These are phyloP conservation scores for Cryphonectria parasitica DNA, from an alignment of 2,329 filamentous ascomycete genomes.

Conservation along the genomic window DNA sequence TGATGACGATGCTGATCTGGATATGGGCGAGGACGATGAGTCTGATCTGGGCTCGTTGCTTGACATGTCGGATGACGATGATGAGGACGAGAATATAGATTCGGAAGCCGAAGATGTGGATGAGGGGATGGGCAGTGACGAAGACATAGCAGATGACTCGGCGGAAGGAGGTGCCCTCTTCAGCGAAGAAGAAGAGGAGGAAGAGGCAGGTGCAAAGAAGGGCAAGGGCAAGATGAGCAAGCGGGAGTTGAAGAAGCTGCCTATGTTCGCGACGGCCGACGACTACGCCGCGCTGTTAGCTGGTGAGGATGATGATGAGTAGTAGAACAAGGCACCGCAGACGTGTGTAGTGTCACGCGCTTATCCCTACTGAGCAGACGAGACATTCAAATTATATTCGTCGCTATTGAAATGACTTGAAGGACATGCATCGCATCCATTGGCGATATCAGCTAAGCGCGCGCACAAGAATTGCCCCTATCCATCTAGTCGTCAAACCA, in stretches of 20 bases:
- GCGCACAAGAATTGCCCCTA: not conserved
- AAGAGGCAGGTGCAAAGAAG: slow-evolving; percentile 40
- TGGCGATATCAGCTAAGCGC: not conserved
- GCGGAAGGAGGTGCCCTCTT: slow-evolving; percentile 59
- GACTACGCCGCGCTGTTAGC: slow-evolving; percentile 89
- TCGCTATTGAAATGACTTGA: not conserved
- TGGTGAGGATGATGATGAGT: slow-evolving; percentile 63
- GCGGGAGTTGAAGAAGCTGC: slow-evolving; percentile 85
- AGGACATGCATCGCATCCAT: not conserved
- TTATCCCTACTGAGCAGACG: not conserved
- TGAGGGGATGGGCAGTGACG: slow-evolving; percentile 45
- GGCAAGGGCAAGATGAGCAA: slow-evolving; percentile 62
- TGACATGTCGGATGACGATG: slow-evolving; percentile 43
- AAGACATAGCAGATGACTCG: slow-evolving; percentile 51
- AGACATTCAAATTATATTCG: not conserved
- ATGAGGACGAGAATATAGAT: slow-evolving; percentile 49
- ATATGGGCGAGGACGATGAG: slow-evolving; percentile 50
- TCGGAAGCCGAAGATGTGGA: slow-evolving; percentile 44
- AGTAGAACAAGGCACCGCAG: not conserved
- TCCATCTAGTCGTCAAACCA: slow-evolving; percentile 56
- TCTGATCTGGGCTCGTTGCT: slow-evolving; percentile 42
- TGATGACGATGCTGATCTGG: slow-evolving; percentile 50
- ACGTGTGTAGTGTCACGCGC: not conserved
- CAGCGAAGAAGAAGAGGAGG: slow-evolving; percentile 46
- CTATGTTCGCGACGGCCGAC: slow-evolving; percentile 89